A percentile compares a stretch with the other conserved stretches of the same genome.
Evolutionary conservation across 2,329 filamentous ascomycete genomes (phyloP).

Genomic region (Sporothrix pseudoabietina): DNA sequence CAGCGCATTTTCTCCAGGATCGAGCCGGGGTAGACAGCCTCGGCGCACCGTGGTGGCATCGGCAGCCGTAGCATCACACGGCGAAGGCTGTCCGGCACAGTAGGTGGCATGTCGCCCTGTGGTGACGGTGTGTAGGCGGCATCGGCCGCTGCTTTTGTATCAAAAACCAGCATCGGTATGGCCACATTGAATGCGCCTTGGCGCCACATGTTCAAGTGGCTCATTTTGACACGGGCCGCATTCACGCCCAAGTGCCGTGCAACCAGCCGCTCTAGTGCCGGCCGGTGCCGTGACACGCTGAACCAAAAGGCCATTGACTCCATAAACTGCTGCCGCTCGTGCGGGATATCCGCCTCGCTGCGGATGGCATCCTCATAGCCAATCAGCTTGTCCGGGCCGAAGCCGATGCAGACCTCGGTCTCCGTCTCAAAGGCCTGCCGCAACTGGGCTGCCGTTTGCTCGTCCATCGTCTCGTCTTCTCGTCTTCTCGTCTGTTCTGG

Average conservation of each 20-base stretch:
- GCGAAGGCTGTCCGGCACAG: constrained; percentile 12
- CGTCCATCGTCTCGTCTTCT: constrained; percentile 1
- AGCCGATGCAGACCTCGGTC: constrained; percentile 1
- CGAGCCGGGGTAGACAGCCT: constrained; percentile 42
- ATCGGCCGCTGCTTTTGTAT: not conserved
- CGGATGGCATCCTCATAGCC: constrained; percentile 16
- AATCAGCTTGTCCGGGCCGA: constrained; percentile 16
- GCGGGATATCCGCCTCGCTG: constrained; percentile 20
- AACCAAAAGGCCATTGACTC: constrained; percentile 20
- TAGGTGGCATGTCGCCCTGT: constrained; percentile 6
- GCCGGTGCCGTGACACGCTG: constrained; percentile 2
- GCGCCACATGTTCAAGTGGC: constrained; percentile 25
- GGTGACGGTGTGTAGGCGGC: constrained; percentile 9
- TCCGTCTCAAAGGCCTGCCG: constrained; percentile 1
- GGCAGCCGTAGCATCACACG: constrained; percentile 34
- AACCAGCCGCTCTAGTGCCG: constrained; percentile 23
- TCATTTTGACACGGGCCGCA: constrained; percentile 20
- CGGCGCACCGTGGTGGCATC: constrained; percentile 43
- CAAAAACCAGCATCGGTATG: constrained; percentile 26
- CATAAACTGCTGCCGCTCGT: constrained; percentile 14
- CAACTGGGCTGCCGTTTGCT: constrained; percentile 3
- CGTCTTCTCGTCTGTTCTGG: not conserved
- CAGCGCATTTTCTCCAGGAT: constrained; percentile 44
- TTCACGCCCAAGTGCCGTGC: constrained; percentile 19
- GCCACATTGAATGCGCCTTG: constrained; percentile 27